A percentile compares a stretch with the other conserved stretches of the same genome.
Conservation (phyloP, 106 monocot species). For the Allium fistulosum region DNA sequence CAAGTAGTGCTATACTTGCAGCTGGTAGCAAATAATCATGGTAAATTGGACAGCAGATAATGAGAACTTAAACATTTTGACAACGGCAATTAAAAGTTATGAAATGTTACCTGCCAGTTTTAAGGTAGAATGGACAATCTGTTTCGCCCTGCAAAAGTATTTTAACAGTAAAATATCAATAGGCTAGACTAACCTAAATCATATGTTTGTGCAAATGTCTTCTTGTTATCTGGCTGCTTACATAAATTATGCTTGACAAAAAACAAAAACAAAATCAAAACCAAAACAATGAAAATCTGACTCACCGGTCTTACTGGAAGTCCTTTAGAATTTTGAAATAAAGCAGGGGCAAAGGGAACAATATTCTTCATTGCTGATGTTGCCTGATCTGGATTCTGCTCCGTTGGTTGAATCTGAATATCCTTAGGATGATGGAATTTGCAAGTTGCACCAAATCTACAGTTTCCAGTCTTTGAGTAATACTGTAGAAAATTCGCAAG, state of each 20-base stretch:
- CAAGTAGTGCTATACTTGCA: constrained; percentile 88
- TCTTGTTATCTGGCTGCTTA: too few relatives aligned
- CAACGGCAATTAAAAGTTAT: too few relatives aligned
- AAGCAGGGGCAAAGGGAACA: constrained; percentile 40
- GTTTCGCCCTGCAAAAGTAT: constrained; percentile 54
- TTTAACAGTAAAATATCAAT: too few relatives aligned
- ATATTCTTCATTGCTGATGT: constrained; percentile 8
- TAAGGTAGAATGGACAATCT: constrained; percentile 94
- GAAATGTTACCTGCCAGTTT: constrained; percentile 75
- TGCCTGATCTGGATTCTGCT: constrained; percentile 15
- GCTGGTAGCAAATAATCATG: constrained; percentile 30
- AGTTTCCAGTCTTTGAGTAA: constrained; percentile 78
- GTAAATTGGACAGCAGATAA: too few relatives aligned
- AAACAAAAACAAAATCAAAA: too few relatives aligned
- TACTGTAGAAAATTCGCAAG: constrained; percentile 28
- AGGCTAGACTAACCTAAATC: too few relatives aligned
- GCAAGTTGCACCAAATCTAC: constrained; percentile 82
- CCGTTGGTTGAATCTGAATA: constrained; percentile 28
- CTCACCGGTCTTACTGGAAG: constrained; percentile 80
- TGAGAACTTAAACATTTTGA: too few relatives aligned
- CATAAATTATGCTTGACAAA: too few relatives aligned
- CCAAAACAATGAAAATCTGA: too few relatives aligned
- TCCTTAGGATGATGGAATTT: constrained; percentile 95
- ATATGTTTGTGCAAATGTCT: too few relatives aligned
- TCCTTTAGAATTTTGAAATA: constrained; percentile 81